Evolutionary conservation across 306 rosid genomes (phyloP), one percentile per base, ranked within the genome.

Genomic region (Cucurbita argyrosperma): DNA sequence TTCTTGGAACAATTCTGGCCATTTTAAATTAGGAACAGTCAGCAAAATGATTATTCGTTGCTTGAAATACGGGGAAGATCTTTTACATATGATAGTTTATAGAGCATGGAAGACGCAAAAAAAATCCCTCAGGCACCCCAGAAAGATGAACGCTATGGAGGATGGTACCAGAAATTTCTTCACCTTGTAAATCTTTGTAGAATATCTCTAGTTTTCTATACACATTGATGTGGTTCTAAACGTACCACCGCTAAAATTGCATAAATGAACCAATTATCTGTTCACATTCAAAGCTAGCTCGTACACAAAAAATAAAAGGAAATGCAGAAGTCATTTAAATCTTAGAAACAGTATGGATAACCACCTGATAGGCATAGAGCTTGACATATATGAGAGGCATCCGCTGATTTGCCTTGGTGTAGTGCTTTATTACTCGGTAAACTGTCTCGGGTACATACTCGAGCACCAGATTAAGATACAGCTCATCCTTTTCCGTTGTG

Each of bases 331-430:
- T 53, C 1, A 35, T 8, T 4, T 26, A 14, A 76, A 10, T 13
- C 42, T 62, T 62, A 51, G 5, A 49, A 53, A 40, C 6, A 53
- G 10, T 30, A 51, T 30, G 47, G 23, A 68, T 52, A 72, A 86
- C 89, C 89, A 88, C 94, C 90, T 88, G 94, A 75, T 84, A 88
- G 6, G 88, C 85, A 74, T 86, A 88, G 56, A 88, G 90, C 80
- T 88, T 86, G 64, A 84, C 90, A 75, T 88, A 86, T 65, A 88
- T 80, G 81, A 88, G 62, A 78, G 94, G 94, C 94, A 88, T 88
- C 76, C 87, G 79, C 77, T 84, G 89, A 78, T 84, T 86, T 73
- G 87, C 87, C 83, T 88, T 88, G 79, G 85, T 86, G 54, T 88
- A 88, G 78, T 88, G 89, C 76, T 86, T 88, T 53, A 83, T 72